Evolutionary conservation across 2,329 filamentous ascomycete species (phyloP), one percentile per base, ranked within the genome.

Genomic region (Xylaria multiplex): DNA sequence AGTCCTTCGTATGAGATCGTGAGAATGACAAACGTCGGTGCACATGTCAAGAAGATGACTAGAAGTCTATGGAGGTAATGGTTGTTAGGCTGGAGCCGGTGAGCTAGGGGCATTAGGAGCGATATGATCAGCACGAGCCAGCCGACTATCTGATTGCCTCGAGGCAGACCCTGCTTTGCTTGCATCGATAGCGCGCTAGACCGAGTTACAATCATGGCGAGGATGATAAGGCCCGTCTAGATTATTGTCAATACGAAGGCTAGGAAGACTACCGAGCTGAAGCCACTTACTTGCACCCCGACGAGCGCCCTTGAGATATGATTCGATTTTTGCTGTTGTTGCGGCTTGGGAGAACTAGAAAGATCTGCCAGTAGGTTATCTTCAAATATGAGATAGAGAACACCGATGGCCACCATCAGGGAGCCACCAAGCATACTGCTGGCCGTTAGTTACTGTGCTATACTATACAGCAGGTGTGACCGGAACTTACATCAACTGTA

Each of bases 1-100:
- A 99, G 85, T 0, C 95, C 95, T 79, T 99, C 96, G 80, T 97
- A 99, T 0, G 95, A 97, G 72, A 98, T 97, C 7, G 94, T 97
- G 57, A 99, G 87, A 74, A 99, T 95, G 76, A 99, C 91, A 79
- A 98, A 99, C 1, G 91, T 91, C 0, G 96, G 96, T 0, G 95
- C 91, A 77, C 96, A 98, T 5, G 94, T 92, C 55, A 99, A 84
- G 81, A 98, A 99, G 60, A 97, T 89, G 72, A 97, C 88, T 71
- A 94, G 86, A 3, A 99, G 83, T 27, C 94, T 90, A 78, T 98
- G 94, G 71, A 98, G 87, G 78, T 98, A 97, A 80, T 97, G 90
- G 71, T 85, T 91, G 77, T 93, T 96, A 1, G 93, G 91, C 70
- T 92, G 89, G 1, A 96, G 75, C 24, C 90, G 87, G 78, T 98